These are phyloP conservation scores for Cryptomeria japonica DNA, from an alignment of 75 land plant genomes.

Conservation along the genomic window DNA sequence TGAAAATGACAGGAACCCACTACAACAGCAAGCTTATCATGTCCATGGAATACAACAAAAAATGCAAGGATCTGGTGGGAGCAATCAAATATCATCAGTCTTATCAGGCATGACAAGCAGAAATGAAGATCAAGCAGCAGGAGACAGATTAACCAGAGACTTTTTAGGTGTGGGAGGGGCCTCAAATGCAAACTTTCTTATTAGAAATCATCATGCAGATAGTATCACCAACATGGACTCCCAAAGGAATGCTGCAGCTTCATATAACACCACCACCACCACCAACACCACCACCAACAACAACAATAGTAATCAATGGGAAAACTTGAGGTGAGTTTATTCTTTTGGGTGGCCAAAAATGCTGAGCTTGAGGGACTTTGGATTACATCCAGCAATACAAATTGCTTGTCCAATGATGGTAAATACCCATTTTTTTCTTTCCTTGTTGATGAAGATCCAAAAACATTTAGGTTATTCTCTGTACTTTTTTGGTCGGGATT, in stretches of 20 bases:
- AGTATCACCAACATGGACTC: slow-evolving; percentile 1
- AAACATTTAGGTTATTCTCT: not conserved
- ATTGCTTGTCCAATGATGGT: not conserved
- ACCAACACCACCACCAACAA: not conserved
- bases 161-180: slow-evolving; percentile 80
- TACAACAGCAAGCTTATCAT: not conserved
- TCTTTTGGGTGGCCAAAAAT: not conserved
- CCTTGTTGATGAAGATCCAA: not conserved
- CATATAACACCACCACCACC: not conserved
- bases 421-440: not conserved
- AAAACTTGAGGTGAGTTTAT: slow-evolving; percentile 6
- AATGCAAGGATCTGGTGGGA: slow-evolving; percentile 1
- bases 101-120: slow-evolving; percentile 4
- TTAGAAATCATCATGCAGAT: slow-evolving; percentile 6
- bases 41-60: slow-evolving; percentile 1
- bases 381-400: not conserved
- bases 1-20: not conserved
- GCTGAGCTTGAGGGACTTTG: not conserved
- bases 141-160: slow-evolving; percentile 69
- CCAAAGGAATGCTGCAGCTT: not conserved
- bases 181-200: not conserved
- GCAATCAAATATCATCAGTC: slow-evolving; percentile 7
- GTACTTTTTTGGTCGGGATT: not conserved
- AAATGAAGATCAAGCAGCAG: slow-evolving; percentile 16
- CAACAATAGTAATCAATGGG: slow-evolving; percentile 10